Base-by-base conservation (phyloP, 805 yeast genomes). In the Cyberlindnera saturnus region DNA sequence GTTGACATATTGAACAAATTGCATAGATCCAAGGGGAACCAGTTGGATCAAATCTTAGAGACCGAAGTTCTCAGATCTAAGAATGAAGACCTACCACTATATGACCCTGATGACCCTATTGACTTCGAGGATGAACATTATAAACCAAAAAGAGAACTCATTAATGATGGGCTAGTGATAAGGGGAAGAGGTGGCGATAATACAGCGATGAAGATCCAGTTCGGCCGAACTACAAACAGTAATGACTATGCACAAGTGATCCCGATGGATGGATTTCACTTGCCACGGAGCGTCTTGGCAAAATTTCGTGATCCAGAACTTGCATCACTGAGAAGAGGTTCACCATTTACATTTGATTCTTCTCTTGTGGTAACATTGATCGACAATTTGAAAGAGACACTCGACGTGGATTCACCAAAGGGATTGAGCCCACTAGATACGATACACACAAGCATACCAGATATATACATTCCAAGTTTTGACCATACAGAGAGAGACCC, bases 311-410 rank as follows among this genome's bases (percentile, higher is more conserved):
- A 87, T 50, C 71, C 86, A 0, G 67, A 59, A 10, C 66, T 63
- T 30, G 91, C 95, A 0, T 63, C 78, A 28, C 60, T 64, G 23
- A 69, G 86, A 47, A 71, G 97, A 39, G 97, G 97, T 0, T 83
- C 96, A 0, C 95, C 96, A 2, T 77, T 71, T 52, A 89, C 97
- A 0, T 91, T 90, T 64, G 90, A 90, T 56, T 75, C 56, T 6
- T 43, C 45, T 4, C 40, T 44, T 6, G 20, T 48, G 11, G 51
- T 48, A 3, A 38, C 35, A 17, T 37, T 53, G 13, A 51, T 40
- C 13, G 39, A 36, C 14, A 50, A 38, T 13, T 9, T 57, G 9
- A 39, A 41, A 18, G 42, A 45, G 16, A 56, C 61, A 0, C 19
- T 53, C 5, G 15, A 45, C 4, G 44, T 47, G 2, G 15, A 43